Evolutionary conservation across 257 asterid genomes (phyloP).

Genomic region (Solanum arcanum): DNA sequence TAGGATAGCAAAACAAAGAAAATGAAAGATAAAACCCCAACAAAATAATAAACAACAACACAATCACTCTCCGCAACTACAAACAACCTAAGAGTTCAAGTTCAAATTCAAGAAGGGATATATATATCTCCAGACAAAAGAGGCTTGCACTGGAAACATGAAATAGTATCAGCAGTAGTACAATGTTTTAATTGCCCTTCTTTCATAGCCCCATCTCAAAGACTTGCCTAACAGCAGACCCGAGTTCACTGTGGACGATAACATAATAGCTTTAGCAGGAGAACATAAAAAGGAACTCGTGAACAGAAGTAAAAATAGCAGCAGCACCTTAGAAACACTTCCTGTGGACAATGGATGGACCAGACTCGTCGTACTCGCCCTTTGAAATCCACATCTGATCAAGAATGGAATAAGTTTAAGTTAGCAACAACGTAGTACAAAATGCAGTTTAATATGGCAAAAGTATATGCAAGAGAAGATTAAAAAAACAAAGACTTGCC

Average conservation of each 20-base stretch:
- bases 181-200: background rate
- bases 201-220: background rate
- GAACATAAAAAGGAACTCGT: background rate
- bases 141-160: background rate
- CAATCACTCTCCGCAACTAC: background rate
- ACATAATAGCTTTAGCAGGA: background rate
- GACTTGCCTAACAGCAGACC: background rate
- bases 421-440: background rate
- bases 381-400: background rate
- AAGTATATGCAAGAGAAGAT: background rate
- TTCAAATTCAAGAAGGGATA: background rate
- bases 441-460: background rate
- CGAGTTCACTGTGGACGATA: background rate
- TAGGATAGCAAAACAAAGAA: background rate
- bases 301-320: background rate
- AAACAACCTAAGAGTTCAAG: background rate
- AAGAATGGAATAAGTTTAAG: background rate
- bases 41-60: background rate
- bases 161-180: background rate
- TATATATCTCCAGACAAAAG: background rate
- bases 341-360: constrained; percentile 6
- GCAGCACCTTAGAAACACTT: background rate
- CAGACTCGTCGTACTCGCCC: constrained; percentile 1
- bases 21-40: background rate
- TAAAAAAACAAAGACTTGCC: background rate